Evolutionary conservation across 176 grass and related monocot species (phyloP), one percentile per base, ranked within the genome.

Genomic region (Paspalum notatum): DNA sequence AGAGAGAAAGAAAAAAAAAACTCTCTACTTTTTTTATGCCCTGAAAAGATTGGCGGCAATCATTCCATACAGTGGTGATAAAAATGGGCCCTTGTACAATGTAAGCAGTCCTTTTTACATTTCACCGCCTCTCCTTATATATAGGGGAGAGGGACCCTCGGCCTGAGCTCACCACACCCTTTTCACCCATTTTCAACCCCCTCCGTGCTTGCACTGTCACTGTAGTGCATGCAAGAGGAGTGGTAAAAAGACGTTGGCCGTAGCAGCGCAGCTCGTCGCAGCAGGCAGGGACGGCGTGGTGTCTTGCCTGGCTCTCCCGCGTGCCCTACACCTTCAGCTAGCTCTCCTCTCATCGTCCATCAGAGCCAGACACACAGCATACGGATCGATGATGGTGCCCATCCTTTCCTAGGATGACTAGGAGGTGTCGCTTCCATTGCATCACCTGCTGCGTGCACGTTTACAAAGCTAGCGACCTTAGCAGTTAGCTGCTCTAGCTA

Each of bases 111-210:
- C 72, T 44, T 71, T 81, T 86, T 84, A 68, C 59, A 62, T 83
- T 85, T 84, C 86, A 68, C 82, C 87, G 66, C 68, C 53, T 38
- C 87, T 74, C 81, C 81, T 84, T 93, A 87, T 88, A 93, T 93
- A 90, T 85, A 79, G 48, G 80, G 17, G 40, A 66, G 75, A 83
- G 67, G 84, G 84, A 61, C 75, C 84, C 60, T 81, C 44, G 50
- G 60, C 18, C 66, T 83, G 76, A 82, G 66, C 72, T 57, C 64
- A 72, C 79, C 12, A 59, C 21, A 6, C 26, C 24, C 12, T 61
- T 61, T 61, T 61, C 24, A 16, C 68, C 8, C 40, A 38, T 86
- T 81, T 83, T 39, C 80, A 58, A 63, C 54, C 60, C 22, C 44
- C 70, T 84, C 54, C 84, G 57, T 66, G 84, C 89, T 80, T 83